Evolutionary conservation across 352 stramenopile genomes (phyloP).

Genomic region (Phytophthora lateralis): DNA sequence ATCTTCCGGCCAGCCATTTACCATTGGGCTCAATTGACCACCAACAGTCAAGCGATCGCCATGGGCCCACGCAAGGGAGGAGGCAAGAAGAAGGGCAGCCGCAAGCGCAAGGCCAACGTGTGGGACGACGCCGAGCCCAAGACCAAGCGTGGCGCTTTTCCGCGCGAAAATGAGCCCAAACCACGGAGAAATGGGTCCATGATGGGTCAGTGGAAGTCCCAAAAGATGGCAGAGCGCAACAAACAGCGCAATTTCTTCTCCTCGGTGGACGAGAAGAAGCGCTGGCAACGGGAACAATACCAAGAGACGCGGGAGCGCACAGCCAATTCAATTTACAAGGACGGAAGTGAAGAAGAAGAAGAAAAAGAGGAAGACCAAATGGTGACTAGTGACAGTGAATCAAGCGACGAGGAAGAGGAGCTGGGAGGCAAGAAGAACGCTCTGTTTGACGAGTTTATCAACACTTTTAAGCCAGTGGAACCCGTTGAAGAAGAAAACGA

Average conservation of each 20-base stretch:
- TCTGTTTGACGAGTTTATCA: slow-evolving; percentile 81
- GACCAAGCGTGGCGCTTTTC: slow-evolving; percentile 15
- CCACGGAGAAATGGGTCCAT: slow-evolving; percentile 47
- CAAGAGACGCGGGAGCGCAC: slow-evolving; percentile 35
- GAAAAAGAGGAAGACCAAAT: background rate
- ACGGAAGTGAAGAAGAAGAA: slow-evolving; percentile 14
- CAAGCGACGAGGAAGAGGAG: slow-evolving; percentile 21
- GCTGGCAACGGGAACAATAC: slow-evolving; percentile 46
- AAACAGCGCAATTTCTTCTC: slow-evolving; percentile 55
- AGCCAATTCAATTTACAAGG: slow-evolving; percentile 52
- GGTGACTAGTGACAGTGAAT: slow-evolving; percentile 12
- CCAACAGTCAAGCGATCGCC: slow-evolving; percentile 5
- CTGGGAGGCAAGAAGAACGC: slow-evolving; percentile 22
- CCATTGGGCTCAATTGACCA: background rate
- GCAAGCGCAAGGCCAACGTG: slow-evolving; percentile 60
- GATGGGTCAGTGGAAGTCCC: slow-evolving; percentile 79
- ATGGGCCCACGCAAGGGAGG: slow-evolving; percentile 43
- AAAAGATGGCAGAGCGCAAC: slow-evolving; percentile 49
- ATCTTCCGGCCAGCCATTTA: slow-evolving; percentile 37
- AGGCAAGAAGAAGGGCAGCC: slow-evolving; percentile 46
- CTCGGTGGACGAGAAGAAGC: slow-evolving; percentile 57
- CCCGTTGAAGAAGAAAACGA: slow-evolving; percentile 46
- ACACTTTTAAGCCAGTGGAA: slow-evolving; percentile 53
- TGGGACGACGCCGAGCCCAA: slow-evolving; percentile 50
- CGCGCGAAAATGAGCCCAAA: slow-evolving; percentile 24